phyloP scores from a whole-genome alignment of 148 eudicot species.

The Camellia granthamiana region DNA sequence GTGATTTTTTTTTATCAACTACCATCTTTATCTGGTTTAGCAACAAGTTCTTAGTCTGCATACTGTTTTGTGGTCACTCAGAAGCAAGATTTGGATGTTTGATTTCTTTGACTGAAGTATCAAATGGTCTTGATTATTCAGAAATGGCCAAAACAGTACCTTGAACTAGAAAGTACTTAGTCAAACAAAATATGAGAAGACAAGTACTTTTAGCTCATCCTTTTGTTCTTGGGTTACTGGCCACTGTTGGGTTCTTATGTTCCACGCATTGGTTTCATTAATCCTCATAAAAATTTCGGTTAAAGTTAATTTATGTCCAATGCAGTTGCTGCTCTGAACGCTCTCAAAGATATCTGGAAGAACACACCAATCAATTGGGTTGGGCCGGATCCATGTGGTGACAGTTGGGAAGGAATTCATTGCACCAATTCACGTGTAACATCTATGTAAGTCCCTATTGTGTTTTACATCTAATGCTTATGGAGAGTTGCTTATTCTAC shows the following conservation, averaged over 20 bases:
- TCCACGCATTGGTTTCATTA: background rate
- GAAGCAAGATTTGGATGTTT: background rate
- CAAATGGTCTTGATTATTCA: conserved; percentile 1
- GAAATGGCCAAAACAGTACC: background rate
- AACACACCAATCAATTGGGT: conserved; percentile 70
- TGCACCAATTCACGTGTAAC: conserved; percentile 59
- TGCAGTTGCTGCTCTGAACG: conserved; percentile 57
- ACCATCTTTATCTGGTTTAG: background rate
- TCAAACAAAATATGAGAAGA: too few relatives aligned
- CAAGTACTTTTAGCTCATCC: too few relatives aligned
- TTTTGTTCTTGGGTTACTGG: background rate
- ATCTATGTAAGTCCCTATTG: conserved; percentile 40
- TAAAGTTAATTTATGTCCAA: background rate
- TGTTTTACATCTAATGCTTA: background rate
- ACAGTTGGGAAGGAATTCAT: conserved; percentile 66
- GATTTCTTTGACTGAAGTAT: too few relatives aligned
- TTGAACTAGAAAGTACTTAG: too few relatives aligned
- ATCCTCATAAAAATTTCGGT: background rate
- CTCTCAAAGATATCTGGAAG: conserved; percentile 52
- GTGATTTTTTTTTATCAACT: too few relatives aligned
- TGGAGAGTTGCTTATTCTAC: background rate
- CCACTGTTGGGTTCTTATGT: background rate
- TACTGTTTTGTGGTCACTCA: background rate
- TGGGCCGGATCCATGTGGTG: conserved; percentile 68
- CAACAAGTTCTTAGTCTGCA: background rate